Evolutionary conservation across 73 alveolate species (phyloP).

Genomic region (Stentor roeselii): DNA sequence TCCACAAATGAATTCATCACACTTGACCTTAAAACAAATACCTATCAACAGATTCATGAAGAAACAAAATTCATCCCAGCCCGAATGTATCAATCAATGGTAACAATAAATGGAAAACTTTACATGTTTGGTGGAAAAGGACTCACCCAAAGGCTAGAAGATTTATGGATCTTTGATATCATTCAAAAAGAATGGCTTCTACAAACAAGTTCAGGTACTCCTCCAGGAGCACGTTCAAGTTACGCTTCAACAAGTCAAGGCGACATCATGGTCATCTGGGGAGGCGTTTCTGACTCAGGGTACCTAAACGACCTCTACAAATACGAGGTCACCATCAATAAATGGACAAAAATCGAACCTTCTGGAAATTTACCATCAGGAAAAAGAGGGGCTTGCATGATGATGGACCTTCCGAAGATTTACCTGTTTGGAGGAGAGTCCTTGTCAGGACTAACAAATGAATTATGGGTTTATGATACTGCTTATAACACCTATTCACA

Average conservation of each 20-base stretch:
- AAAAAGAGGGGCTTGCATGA: neutral
- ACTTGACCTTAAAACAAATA: neutral
- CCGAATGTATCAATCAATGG: neutral
- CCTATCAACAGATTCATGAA: neutral
- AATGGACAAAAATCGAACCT: neutral
- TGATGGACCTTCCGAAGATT: neutral
- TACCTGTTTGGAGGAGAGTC: neutral
- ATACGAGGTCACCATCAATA: neutral
- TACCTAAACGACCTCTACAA: neutral
- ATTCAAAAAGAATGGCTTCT: neutral
- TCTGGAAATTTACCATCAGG: neutral
- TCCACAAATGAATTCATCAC: neutral
- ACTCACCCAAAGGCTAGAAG: neutral
- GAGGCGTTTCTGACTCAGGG: neutral
- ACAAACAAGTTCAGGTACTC: neutral
- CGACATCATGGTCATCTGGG: neutral
- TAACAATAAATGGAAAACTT: neutral
- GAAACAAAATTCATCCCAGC: neutral
- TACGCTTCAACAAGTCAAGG: neutral
- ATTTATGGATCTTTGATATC: neutral
- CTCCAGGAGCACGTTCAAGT: neutral
- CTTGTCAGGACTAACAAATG: neutral
- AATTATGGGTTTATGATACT: neutral
- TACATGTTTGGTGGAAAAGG: neutral
- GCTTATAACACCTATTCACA: neutral